A percentile compares a stretch with the other conserved stretches of the same genome.
phyloP scores from a whole-genome alignment of 495 filamentous ascomycete species.

The Paragyromitra xinjiangensis region DNA sequence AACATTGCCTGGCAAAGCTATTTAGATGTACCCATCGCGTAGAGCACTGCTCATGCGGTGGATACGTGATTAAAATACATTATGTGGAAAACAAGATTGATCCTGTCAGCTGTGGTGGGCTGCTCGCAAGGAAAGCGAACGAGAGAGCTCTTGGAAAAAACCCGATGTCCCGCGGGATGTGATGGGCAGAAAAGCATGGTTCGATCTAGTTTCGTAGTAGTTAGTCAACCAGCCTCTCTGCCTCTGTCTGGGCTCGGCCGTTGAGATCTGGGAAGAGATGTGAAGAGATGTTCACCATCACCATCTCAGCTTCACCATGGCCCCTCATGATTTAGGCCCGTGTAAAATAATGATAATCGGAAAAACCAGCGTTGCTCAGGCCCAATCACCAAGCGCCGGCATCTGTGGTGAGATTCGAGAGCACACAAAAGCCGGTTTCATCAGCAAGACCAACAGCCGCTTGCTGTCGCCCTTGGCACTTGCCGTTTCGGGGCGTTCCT shows the following conservation, averaged over 20 bases:
- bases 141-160: constrained; percentile 22
- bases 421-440: constrained; percentile 53
- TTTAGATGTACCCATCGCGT: constrained; percentile 2
- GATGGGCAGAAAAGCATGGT: constrained; percentile 31
- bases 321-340: constrained; percentile 33
- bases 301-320: constrained; percentile 27
- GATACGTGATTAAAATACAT: constrained; percentile 16
- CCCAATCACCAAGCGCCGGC: constrained; percentile 50
- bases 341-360: constrained; percentile 22
- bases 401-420: constrained; percentile 41
- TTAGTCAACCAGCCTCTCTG: background rate
- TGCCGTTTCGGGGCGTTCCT: constrained; percentile 43
- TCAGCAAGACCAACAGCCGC: constrained; percentile 47
- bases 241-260: constrained; percentile 16
- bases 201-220: constrained; percentile 28
- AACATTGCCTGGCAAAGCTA: constrained; percentile 27
- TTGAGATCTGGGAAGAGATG: constrained; percentile 34
- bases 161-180: constrained; percentile 28
- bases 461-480: constrained; percentile 38
- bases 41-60: background rate
- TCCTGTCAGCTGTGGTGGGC: background rate
- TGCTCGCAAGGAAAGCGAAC: constrained; percentile 1
- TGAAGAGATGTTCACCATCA: constrained; percentile 34
- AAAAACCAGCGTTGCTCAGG: constrained; percentile 28
- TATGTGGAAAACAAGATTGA: constrained; percentile 19